Conservation (phyloP, 805 yeast species). For the Suhomyces sp. region DNA sequence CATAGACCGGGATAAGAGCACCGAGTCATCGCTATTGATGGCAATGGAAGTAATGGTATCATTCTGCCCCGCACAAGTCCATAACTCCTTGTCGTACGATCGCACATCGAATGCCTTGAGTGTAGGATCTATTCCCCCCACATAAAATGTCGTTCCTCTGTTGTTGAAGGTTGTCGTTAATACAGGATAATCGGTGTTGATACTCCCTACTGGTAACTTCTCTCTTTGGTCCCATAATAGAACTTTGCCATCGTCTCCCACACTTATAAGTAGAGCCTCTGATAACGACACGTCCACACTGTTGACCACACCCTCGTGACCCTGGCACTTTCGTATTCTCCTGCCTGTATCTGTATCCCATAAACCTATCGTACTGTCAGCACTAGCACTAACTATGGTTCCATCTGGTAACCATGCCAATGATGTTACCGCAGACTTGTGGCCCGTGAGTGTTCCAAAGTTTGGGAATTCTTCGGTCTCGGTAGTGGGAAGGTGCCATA, state of each 20-base stretch:
- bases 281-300: slow-evolving; percentile 38
- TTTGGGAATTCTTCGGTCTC: slow-evolving; percentile 29
- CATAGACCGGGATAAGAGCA: slow-evolving; percentile 51
- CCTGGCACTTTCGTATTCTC: slow-evolving; percentile 52
- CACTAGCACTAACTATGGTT: slow-evolving; percentile 49
- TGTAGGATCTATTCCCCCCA: slow-evolving; percentile 68
- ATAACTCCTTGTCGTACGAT: slow-evolving; percentile 37
- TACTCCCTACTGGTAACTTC: slow-evolving; percentile 39
- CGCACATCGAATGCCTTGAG: slow-evolving; percentile 62
- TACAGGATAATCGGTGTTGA: slow-evolving; percentile 57
- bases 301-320: slow-evolving; percentile 56
- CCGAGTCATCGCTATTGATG: slow-evolving; percentile 47
- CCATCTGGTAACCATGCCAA: slow-evolving; percentile 51
- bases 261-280: slow-evolving; percentile 43
- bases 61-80: slow-evolving; percentile 42
- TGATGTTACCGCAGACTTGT: slow-evolving; percentile 64
- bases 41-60: slow-evolving; percentile 54
- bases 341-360: slow-evolving; percentile 63
- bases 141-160: slow-evolving; percentile 46
- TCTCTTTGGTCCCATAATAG: slow-evolving; percentile 65
- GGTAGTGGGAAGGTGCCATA: slow-evolving; percentile 45
- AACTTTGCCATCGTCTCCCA: slow-evolving; percentile 64
- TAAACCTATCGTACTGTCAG: slow-evolving; percentile 59
- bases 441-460: slow-evolving; percentile 51
- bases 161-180: slow-evolving; percentile 42